A percentile compares a stretch with the other conserved stretches of the same genome.
These are phyloP conservation scores for Trichocomaceae sp. DNA, from an alignment of 2,329 filamentous ascomycete species.

Conservation along the genomic window DNA sequence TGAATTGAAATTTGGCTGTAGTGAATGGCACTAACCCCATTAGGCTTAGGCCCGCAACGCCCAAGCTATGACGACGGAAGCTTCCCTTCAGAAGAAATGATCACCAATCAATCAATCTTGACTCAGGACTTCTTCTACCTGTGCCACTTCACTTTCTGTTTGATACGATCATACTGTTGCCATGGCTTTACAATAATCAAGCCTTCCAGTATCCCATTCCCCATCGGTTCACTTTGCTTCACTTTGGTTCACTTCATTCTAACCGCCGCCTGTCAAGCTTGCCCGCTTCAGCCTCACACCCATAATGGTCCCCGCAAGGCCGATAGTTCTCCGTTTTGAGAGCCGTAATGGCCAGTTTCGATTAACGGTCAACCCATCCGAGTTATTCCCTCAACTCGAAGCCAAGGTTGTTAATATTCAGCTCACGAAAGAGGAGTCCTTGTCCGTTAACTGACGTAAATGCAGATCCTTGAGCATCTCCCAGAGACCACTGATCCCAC, in stretches of 20 bases:
- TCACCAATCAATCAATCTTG: no score
- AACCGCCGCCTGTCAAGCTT: background rate
- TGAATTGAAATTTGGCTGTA: no score
- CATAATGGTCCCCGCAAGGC: conserved; percentile 34
- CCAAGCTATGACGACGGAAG: conserved; percentile 5
- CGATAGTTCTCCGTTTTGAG: conserved; percentile 78
- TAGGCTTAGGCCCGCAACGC: background rate
- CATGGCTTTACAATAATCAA: background rate
- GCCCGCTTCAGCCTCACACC: conserved; percentile 1
- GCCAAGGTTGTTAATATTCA: conserved; percentile 28
- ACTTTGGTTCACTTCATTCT: background rate
- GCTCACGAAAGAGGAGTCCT: conserved; percentile 10
- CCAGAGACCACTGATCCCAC: conserved; percentile 49
- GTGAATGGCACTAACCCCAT: background rate
- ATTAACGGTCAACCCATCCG: conserved; percentile 66
- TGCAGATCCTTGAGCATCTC: conserved; percentile 53
- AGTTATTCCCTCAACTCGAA: conserved; percentile 60
- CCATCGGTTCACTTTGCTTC: background rate
- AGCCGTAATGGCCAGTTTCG: conserved; percentile 91
- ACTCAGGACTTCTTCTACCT: background rate
- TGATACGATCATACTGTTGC: background rate
- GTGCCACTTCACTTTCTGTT: background rate
- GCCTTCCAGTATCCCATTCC: background rate
- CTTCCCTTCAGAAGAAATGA: background rate
- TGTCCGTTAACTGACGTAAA: conserved; percentile 7